Evolutionary conservation across 768 basidiomycete genomes (phyloP).

Genomic region (Podaxis rugospora): DNA sequence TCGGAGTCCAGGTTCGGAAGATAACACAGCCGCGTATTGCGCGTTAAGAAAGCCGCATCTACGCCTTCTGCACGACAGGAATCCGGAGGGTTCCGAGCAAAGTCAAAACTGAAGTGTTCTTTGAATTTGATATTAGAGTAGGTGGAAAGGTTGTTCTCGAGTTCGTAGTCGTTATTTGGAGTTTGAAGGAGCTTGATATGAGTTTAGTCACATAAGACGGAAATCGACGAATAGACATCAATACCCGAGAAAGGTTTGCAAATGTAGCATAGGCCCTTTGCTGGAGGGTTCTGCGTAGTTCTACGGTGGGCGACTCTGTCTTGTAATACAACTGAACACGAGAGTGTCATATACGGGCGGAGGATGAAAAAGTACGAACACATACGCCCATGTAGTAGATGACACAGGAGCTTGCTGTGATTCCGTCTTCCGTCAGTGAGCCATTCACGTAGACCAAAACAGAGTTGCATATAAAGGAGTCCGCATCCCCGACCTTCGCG

Average conservation of each 20-base stretch:
- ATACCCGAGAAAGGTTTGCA: background rate
- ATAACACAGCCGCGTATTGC: background rate
- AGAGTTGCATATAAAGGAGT: background rate
- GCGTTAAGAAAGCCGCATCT: background rate
- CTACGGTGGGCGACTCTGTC: background rate
- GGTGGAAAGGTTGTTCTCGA: background rate
- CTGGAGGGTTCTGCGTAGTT: background rate
- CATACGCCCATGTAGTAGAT: background rate
- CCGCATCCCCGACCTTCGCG: background rate
- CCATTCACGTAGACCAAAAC: background rate
- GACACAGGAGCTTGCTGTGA: background rate
- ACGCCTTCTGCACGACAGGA: background rate
- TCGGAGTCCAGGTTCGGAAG: background rate
- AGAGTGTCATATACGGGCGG: background rate
- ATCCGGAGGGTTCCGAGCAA: background rate
- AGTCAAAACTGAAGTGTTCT: background rate
- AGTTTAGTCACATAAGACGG: background rate
- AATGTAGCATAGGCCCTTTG: background rate
- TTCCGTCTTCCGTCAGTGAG: background rate
- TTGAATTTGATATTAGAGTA: background rate
- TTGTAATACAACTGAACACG: background rate
- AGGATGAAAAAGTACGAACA: background rate
- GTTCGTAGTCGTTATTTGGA: background rate
- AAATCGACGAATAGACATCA: background rate
- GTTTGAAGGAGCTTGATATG: background rate